phyloP scores from a whole-genome alignment of 805 yeast genomes.

The Barnettozyma sp. region DNA sequence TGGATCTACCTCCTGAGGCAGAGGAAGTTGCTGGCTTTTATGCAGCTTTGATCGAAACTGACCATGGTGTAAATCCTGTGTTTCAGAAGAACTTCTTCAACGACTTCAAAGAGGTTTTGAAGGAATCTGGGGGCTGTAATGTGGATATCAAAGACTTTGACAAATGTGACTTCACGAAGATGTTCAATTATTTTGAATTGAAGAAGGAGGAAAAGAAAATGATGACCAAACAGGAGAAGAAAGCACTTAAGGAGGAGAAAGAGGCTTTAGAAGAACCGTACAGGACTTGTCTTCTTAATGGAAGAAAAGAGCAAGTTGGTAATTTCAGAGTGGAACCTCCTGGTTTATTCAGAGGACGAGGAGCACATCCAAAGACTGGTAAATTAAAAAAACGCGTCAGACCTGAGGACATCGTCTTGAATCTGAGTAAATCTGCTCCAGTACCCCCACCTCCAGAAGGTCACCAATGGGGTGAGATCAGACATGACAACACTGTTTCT shows the following conservation, averaged over 20 bases:
- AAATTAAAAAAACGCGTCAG: constrained; percentile 75
- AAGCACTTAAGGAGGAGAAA: constrained; percentile 59
- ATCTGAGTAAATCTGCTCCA: constrained; percentile 63
- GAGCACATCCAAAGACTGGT: constrained; percentile 95
- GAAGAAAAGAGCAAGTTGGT: constrained; percentile 87
- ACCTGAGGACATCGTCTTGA: constrained; percentile 86
- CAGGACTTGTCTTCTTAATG: constrained; percentile 75
- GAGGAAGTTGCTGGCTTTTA: constrained; percentile 97
- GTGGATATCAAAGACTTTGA: constrained; percentile 49
- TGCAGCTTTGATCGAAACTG: constrained; percentile 82
- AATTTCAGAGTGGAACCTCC: constrained; percentile 96
- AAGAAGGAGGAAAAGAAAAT: constrained; percentile 67
- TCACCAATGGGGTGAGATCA: constrained; percentile 84
- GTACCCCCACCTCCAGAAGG: constrained; percentile 84
- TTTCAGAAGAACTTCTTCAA: constrained; percentile 82
- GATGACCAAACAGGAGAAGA: constrained; percentile 68
- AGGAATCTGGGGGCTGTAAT: constrained; percentile 62
- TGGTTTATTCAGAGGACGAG: constrained; percentile 92
- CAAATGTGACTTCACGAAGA: constrained; percentile 72
- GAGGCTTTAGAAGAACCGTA: constrained; percentile 75
- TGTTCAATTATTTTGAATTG: constrained; percentile 63
- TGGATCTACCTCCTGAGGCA: constrained; percentile 67
- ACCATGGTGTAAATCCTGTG: constrained; percentile 80
- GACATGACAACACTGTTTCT: constrained; percentile 82
- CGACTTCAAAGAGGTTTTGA: constrained; percentile 65